Conservation (phyloP, 371 early-diverging fungal species). For the Syncephalis fuscata region DNA sequence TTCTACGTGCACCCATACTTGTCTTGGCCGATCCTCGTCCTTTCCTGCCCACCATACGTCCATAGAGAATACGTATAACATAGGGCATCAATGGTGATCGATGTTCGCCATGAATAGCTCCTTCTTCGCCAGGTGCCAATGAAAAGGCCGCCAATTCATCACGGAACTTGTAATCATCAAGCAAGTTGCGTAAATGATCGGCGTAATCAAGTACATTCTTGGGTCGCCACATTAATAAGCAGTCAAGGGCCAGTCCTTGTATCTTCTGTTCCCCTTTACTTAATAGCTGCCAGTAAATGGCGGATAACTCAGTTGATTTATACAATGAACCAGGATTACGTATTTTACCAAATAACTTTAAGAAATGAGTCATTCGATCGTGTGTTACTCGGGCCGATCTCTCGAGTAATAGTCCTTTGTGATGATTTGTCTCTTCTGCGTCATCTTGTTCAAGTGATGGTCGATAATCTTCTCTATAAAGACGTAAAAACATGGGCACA, state of each 20-base stretch:
- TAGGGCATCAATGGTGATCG: slow-evolving; percentile 52
- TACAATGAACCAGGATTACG: slow-evolving; percentile 34
- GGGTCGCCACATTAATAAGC: slow-evolving; percentile 62
- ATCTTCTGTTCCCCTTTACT: slow-evolving; percentile 59
- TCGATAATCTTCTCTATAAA: slow-evolving; percentile 18
- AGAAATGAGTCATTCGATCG: slow-evolving; percentile 40
- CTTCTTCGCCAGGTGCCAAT: slow-evolving; percentile 31
- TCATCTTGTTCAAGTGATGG: no score
- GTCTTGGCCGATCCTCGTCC: slow-evolving; percentile 43
- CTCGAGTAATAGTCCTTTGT: slow-evolving; percentile 18
- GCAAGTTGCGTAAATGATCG: slow-evolving; percentile 51
- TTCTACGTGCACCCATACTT: slow-evolving; percentile 47
- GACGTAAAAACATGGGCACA: slow-evolving; percentile 67
- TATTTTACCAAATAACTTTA: slow-evolving; percentile 56
- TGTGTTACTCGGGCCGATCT: slow-evolving; percentile 20
- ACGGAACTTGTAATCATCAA: slow-evolving; percentile 77
- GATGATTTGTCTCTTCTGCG: slow-evolving; percentile 10
- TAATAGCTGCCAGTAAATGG: slow-evolving; percentile 50
- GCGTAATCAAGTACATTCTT: slow-evolving; percentile 45
- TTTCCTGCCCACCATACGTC: slow-evolving; percentile 60
- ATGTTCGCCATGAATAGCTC: slow-evolving; percentile 39
- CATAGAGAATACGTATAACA: slow-evolving; percentile 72
- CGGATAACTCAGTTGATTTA: slow-evolving; percentile 29
- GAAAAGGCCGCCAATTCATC: slow-evolving; percentile 67
- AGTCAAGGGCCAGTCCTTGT: slow-evolving; percentile 67